Evolutionary conservation across 2,329 filamentous ascomycete genomes (phyloP), one percentile per base, ranked within the genome.

Genomic region (Orbilia quercus): DNA sequence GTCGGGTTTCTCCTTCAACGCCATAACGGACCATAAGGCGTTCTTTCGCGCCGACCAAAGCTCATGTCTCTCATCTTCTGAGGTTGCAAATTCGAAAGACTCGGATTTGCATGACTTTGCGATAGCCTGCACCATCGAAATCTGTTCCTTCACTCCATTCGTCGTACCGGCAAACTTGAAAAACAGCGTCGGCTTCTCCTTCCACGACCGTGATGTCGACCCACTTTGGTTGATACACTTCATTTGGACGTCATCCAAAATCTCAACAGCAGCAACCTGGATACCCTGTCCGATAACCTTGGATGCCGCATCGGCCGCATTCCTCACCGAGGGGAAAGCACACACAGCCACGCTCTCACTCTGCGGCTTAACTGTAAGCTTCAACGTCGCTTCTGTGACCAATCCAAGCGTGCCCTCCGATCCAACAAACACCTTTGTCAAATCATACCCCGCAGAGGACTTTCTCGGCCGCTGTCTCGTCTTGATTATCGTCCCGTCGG

Each of bases 191-290:
- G 91, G 90, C 1, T 85, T 85, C 81, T 91, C 90, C 58, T 84
- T 84, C 91, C 91, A 94, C 7, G 81, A 81, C 72, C 88, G 86
- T 36, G 84, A 83, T 0, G 90, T 92, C 79, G 83, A 85, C 23
- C 89, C 89, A 0, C 88, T 86, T 25, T 85, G 83, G 81, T 89
- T 88, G 81, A 89, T 87, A 79, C 85, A 86, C 77, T 82, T 83
- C 86, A 97, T 97, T 82, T 96, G 92, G 66, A 92, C 89, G 79
- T 96, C 92, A 81, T 97, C 93, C 25, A 97, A 84, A 67, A 97
- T 90, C 82, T 97, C 93, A 45, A 97, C 88, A n/a, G 93, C 93
- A 0, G 93, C 92, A 44, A 97, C 89, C 28, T 91, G 91, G 9
- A 96, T 86, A 23, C 92, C 92, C 59, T 90, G 86, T 47, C 87